phyloP scores from a whole-genome alignment of 2,329 filamentous ascomycete species.

The Colletotrichum paranaense region DNA sequence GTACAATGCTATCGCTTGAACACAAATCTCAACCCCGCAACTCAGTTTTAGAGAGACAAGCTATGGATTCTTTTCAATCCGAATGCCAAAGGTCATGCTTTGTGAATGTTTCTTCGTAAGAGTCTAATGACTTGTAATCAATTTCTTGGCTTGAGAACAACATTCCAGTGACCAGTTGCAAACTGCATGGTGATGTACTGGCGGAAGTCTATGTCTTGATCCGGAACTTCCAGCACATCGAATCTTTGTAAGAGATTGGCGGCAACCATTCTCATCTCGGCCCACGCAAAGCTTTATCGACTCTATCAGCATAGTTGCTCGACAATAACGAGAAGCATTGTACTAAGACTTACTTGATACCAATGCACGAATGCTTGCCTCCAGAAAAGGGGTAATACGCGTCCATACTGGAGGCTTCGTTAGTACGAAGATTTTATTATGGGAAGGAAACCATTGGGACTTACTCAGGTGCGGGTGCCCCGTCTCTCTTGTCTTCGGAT shows the following conservation, averaged over 20 bases:
- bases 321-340: neutral
- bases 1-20: neutral
- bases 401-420: conserved; percentile 17
- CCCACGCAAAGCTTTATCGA: conserved; percentile 38
- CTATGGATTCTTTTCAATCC: rapidly evolving
- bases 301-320: neutral
- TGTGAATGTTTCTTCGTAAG: neutral
- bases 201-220: conserved; percentile 39
- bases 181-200: conserved; percentile 43
- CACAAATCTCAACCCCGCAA: neutral
- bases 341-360: conserved; percentile 36
- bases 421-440: neutral
- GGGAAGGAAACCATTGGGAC: neutral
- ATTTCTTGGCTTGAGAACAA: conserved; percentile 46
- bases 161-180: conserved; percentile 42
- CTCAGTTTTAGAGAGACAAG: neutral
- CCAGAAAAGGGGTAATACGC: conserved; percentile 36
- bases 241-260: conserved; percentile 39
- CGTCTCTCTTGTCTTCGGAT: conserved; percentile 22
- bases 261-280: conserved; percentile 40
- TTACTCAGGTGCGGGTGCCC: conserved; percentile 25
- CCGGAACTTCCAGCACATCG: conserved; percentile 38
- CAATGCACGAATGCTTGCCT: conserved; percentile 41
- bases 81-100: neutral
- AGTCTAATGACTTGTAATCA: neutral